Percentiles rank a stretch among this genome's conserved stretches.
phyloP scores from a whole-genome alignment of 2,329 filamentous ascomycete genomes.

The Exophiala oligosperma region DNA sequence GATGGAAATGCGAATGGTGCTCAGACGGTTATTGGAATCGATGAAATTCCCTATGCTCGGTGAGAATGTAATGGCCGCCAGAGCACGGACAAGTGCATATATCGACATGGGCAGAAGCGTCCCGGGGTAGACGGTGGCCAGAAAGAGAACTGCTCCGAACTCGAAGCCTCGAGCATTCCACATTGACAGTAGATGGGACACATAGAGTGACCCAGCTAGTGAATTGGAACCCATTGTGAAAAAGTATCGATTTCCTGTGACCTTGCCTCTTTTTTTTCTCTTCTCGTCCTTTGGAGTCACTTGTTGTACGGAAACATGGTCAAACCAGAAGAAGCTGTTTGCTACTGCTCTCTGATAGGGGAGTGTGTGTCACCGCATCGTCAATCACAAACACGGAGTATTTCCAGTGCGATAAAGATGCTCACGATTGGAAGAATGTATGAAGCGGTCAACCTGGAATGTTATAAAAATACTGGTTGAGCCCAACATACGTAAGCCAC shows the following conservation, averaged over 20 bases:
- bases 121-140: slow-evolving; percentile 56
- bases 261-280: no score
- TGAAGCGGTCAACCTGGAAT: no score
- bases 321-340: no score
- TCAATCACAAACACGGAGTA: no score
- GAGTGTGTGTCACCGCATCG: no score
- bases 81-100: slow-evolving; percentile 65
- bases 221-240: background rate
- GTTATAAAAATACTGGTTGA: no score
- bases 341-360: no score
- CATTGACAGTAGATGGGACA: slow-evolving; percentile 62
- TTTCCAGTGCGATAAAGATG: no score
- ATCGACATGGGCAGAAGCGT: slow-evolving; percentile 67
- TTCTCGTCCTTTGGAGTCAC: no score
- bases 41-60: slow-evolving; percentile 60
- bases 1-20: slow-evolving; percentile 54
- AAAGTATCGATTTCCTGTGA: background rate
- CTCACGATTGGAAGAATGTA: no score
- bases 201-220: slow-evolving; percentile 45
- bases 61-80: slow-evolving; percentile 59
- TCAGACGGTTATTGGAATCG: slow-evolving; percentile 55
- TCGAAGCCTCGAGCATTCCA: slow-evolving; percentile 67
- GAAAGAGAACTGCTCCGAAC: slow-evolving; percentile 61
- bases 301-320: no score
- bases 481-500: no score